These are phyloP conservation scores for Brassica juncea DNA, from an alignment of 345 rosid genomes.

Conservation along the genomic window DNA sequence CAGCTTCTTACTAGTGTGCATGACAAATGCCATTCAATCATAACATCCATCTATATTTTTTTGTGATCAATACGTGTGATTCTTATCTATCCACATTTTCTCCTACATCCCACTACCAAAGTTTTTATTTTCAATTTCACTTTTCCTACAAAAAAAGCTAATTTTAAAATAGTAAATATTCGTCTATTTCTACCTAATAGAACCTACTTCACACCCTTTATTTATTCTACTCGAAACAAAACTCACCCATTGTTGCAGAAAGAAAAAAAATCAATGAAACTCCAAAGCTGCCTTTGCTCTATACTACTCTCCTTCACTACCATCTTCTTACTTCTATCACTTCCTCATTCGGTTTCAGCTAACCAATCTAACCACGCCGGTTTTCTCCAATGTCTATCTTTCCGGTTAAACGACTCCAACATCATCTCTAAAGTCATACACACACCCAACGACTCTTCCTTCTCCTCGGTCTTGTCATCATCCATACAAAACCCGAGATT, in stretches of 20 bases:
- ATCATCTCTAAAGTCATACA: conserved; percentile 30
- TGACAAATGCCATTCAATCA: conserved; percentile 30
- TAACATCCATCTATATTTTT: neutral
- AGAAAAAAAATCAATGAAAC: conserved; percentile 12
- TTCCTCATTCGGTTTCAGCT: conserved; percentile 6
- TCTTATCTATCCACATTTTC: conserved; percentile 29
- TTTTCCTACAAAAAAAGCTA: neutral
- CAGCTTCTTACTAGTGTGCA: conserved; percentile 9
- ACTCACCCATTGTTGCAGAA: conserved; percentile 5
- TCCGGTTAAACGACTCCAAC: conserved; percentile 40
- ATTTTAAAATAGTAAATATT: neutral
- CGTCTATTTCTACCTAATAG: neutral
- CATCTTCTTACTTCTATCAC: neutral
- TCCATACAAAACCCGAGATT: conserved; percentile 47
- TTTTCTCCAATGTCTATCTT: conserved; percentile 36
- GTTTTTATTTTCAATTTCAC: neutral
- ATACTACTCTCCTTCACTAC: conserved; percentile 7
- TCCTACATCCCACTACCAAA: conserved; percentile 1
- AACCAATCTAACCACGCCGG: neutral
- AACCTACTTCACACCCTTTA: conserved; percentile 8
- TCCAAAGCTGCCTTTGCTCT: conserved; percentile 11
- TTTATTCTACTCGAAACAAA: neutral
- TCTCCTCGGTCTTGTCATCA: conserved; percentile 28
- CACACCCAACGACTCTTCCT: conserved; percentile 31
- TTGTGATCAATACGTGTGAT: conserved; percentile 19